These are phyloP conservation scores for Mariannaea sp. DNA, from an alignment of 2,329 filamentous ascomycete genomes.

Conservation along the genomic window DNA sequence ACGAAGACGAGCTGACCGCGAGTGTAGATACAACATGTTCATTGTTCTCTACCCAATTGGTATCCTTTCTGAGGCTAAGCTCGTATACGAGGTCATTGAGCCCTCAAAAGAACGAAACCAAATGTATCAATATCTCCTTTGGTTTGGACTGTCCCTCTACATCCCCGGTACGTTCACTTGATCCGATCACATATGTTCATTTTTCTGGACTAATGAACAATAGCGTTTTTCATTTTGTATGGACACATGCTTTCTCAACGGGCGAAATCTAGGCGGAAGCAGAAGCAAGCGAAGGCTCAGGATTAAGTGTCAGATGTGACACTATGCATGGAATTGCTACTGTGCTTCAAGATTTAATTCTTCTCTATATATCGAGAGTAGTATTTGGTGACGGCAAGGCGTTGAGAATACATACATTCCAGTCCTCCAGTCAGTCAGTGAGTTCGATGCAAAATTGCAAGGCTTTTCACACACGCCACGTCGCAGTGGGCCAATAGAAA, in stretches of 20 bases:
- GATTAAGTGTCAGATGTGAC: no score
- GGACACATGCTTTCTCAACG: slow-evolving; percentile 31
- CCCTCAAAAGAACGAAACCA: slow-evolving; percentile 24
- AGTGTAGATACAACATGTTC: slow-evolving; percentile 27
- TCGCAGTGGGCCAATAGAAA: no score
- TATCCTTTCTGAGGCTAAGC: slow-evolving; percentile 26
- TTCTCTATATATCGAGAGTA: no score
- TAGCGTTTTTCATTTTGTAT: slow-evolving; percentile 25
- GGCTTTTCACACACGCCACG: no score
- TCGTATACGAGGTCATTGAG: slow-evolving; percentile 28
- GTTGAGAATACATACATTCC: no score
- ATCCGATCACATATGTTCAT: rapidly evolving
- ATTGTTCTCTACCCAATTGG: slow-evolving; percentile 26
- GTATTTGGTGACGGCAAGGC: no score
- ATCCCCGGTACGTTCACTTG: slow-evolving; percentile 13
- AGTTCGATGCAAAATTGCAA: no score
- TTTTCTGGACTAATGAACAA: no score
- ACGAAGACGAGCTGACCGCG: not conserved
- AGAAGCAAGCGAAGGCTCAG: no score
- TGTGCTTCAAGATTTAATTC: no score
- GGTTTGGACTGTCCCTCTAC: slow-evolving; percentile 26
- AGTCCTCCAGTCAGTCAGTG: no score
- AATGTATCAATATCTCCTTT: slow-evolving; percentile 26
- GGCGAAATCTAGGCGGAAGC: slow-evolving; percentile 14
- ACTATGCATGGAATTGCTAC: no score